phyloP scores from a whole-genome alignment of 2,329 filamentous ascomycete species.

The Alternaria triticimaculans region DNA sequence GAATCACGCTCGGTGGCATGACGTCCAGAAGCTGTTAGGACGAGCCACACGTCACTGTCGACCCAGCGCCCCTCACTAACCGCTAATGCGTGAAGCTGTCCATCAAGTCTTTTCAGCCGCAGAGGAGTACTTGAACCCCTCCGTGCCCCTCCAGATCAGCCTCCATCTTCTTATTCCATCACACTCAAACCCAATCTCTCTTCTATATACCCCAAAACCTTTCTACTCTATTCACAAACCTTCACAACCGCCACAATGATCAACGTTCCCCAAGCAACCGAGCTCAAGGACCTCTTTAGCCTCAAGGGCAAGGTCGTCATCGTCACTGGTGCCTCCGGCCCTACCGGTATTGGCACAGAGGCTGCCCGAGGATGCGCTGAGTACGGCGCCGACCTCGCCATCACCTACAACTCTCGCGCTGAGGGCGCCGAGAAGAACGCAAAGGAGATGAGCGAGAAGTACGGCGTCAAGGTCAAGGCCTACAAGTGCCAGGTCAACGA shows the following conservation, averaged over 20 bases:
- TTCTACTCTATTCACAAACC: not conserved
- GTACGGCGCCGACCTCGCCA: conserved; percentile 68
- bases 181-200: conserved; percentile 15
- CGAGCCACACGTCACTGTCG: conserved; percentile 36
- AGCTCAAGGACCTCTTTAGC: conserved; percentile 63
- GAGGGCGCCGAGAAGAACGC: conserved; percentile 71
- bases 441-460: conserved; percentile 64
- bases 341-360: conserved; percentile 72
- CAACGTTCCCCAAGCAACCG: conserved; percentile 62
- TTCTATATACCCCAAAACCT: not conserved
- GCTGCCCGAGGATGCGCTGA: conserved; percentile 70
- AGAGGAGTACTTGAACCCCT: conserved; percentile 45
- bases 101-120: conserved; percentile 25
- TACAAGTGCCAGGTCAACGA: conserved; percentile 69
- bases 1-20: conserved; percentile 23
- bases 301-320: conserved; percentile 62
- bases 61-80: conserved; percentile 37
- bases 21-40: conserved; percentile 23
- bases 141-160: conserved; percentile 22
- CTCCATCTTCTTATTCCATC: conserved; percentile 14
- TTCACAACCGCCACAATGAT: conserved; percentile 51
- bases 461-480: conserved; percentile 70
- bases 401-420: conserved; percentile 70
- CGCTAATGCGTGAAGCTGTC: conserved; percentile 29
- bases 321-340: conserved; percentile 63